Base-by-base conservation (phyloP, 2,329 filamentous ascomycete genomes). In the Colletotrichum sp. region DNA sequence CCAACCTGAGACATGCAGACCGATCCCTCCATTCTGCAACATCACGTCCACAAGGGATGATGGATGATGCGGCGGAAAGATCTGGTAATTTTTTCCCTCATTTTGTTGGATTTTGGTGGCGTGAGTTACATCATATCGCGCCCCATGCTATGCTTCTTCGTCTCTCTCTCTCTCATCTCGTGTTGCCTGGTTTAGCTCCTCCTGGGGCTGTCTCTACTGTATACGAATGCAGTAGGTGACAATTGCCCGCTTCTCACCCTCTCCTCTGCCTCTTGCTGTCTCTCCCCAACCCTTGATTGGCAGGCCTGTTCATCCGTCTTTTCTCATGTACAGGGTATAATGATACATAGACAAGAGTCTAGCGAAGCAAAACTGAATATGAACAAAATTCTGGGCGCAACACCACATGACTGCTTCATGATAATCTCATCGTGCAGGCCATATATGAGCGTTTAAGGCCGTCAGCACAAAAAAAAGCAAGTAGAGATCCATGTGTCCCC, bases 251-350 rank as follows among this genome's bases (percentile, higher is more conserved):
- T 8, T 56, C 48, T 39, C 27, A n/a, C 30, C 34, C 67, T 28
- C 32, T 56, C 18, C 36, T 62, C 58, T 67, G 32, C n/a, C 34
- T 55, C 12, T 27, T 22, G 56, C 27, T 18, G 12, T 25, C 55
- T 70, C 30, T 34, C 12, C 36, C 55, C 65, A 16, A 28, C 32
- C 4, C 6, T 61, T 8, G n/a, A 32, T 61, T 52, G 43, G 43
- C n/a, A 10, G 28, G 25, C 56, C 27, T 72, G 56, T 58, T 64
- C 43, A 52, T 68, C 61, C 69, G 32, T 66, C 65, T 71, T 62
- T 72, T 70, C 55, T 75, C 65, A 70, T 76, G 56, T 76, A 76
- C 70, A 74, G 74, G 74, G 70, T 76, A 76, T 74, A 66, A 48
- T 74, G 34, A 60, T 74, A 76, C 70, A 76, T 68, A 61, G 66